Evolutionary conservation across 495 filamentous ascomycete species (phyloP).

Genomic region (Tuber calosporum): DNA sequence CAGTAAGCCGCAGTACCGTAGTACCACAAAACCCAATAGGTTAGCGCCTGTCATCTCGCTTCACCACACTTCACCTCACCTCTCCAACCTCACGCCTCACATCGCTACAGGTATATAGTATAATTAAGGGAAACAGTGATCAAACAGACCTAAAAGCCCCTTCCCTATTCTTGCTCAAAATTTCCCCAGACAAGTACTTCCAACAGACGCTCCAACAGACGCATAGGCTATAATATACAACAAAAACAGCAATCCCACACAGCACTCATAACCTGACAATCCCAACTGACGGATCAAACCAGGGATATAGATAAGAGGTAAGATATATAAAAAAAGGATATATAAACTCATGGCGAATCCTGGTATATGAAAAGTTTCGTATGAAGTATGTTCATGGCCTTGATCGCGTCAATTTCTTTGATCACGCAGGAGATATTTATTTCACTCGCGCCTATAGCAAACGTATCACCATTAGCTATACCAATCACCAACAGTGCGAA

Average conservation of each 20-base stretch:
- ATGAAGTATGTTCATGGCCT: slow-evolving; percentile 91
- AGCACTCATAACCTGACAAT: not conserved
- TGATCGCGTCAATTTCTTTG: slow-evolving; percentile 78
- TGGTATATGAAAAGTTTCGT: slow-evolving; percentile 68
- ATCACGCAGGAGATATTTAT: slow-evolving; percentile 99
- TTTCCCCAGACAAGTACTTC: not conserved
- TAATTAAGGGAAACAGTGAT: not conserved
- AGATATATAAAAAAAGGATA: slow-evolving; percentile 3
- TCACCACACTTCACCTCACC: not conserved
- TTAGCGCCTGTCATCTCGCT: not conserved
- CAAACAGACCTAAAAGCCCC: not conserved
- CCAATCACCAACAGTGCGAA: slow-evolving; percentile 7
- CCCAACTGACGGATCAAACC: not conserved
- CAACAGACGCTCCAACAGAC: not conserved
- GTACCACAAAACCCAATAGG: not conserved
- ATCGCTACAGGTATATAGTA: not conserved
- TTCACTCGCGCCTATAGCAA: slow-evolving; percentile 68
- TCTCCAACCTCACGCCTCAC: not conserved
- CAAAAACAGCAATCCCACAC: not conserved
- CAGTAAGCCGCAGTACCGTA: not conserved
- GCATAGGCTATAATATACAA: not conserved
- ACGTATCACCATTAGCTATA: not conserved
- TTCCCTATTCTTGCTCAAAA: not conserved
- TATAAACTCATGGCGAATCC: slow-evolving; percentile 8
- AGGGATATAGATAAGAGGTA: not conserved